Percentiles rank a stretch among this genome's conserved stretches.
These are phyloP conservation scores for Trichosporon ovoides DNA, from an alignment of 1,284 basidiomycete species.

Conservation along the genomic window DNA sequence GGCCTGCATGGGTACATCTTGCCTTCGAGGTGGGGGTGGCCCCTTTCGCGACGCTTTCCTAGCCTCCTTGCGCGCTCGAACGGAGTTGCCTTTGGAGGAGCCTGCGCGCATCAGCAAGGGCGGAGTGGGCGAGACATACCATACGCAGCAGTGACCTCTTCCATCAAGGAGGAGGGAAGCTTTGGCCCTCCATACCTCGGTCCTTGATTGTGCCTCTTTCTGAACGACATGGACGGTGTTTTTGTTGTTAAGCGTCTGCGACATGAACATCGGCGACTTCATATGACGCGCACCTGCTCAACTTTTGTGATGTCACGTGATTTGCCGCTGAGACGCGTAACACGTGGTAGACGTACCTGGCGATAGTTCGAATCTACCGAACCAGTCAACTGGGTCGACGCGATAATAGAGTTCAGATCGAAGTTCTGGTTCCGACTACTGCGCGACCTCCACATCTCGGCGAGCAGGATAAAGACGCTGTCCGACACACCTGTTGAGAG, in stretches of 20 bases:
- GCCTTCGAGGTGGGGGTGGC: conserved; percentile 16
- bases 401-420: conserved; percentile 1
- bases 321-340: not conserved
- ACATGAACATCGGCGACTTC: too few relatives aligned
- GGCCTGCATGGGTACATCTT: not conserved
- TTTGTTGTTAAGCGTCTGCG: not conserved
- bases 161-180: conserved; percentile 35
- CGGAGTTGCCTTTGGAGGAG: not conserved
- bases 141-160: conserved; percentile 32
- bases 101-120: conserved; percentile 2
- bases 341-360: too few relatives aligned
- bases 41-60: conserved; percentile 22
- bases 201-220: conserved; percentile 5
- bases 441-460: conserved; percentile 2
- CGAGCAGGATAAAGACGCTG: not conserved
- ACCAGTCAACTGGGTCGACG: not conserved
- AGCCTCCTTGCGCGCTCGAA: conserved; percentile 14
- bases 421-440: not conserved
- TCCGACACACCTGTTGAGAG: too few relatives aligned
- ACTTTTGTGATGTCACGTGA: conserved; percentile 1
- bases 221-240: not conserved
- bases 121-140: conserved; percentile 21
- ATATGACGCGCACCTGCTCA: conserved; percentile 2
- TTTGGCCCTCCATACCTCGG: conserved; percentile 26
- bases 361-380: too few relatives aligned